phyloP scores from a whole-genome alignment of 306 rosid genomes.

The Dryas drummondii region DNA sequence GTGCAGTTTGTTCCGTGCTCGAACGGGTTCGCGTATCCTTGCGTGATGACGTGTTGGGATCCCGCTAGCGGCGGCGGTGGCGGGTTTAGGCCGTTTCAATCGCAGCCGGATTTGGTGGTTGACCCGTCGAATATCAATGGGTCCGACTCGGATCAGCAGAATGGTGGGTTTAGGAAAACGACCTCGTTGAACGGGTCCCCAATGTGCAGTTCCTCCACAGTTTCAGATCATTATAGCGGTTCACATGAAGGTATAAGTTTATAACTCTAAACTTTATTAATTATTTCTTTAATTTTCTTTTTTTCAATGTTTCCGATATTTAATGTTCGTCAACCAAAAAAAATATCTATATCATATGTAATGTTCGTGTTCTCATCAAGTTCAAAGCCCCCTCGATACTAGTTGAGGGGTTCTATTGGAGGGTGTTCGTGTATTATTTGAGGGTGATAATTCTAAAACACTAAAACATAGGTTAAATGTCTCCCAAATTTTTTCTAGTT shows the following conservation, averaged over 20 bases:
- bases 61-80: constrained; percentile 8
- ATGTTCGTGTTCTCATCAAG: too few species aligned
- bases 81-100: constrained; percentile 34
- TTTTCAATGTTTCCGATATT: too few species aligned
- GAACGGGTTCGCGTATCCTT: constrained; percentile 36
- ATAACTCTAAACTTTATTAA: not conserved
- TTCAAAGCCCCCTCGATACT: too few species aligned
- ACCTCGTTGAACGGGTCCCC: constrained; percentile 44
- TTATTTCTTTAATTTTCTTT: not conserved
- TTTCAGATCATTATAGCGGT: constrained; percentile 45
- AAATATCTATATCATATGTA: too few species aligned
- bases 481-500: too few species aligned
- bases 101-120: not conserved
- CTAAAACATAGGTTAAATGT: too few species aligned
- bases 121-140: not conserved
- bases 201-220: constrained; percentile 48
- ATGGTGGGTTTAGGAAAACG: constrained; percentile 22
- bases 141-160: constrained; percentile 8
- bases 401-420: too few species aligned
- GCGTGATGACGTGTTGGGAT: constrained; percentile 36
- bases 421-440: too few species aligned
- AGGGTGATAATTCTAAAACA: too few species aligned
- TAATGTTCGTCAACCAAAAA: too few species aligned
- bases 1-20: constrained; percentile 33
- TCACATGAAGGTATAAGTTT: constrained; percentile 55